Percentiles rank a stretch among this genome's conserved stretches.
phyloP scores from a whole-genome alignment of 495 filamentous ascomycete genomes.

The Penicillium ochrochloron region DNA sequence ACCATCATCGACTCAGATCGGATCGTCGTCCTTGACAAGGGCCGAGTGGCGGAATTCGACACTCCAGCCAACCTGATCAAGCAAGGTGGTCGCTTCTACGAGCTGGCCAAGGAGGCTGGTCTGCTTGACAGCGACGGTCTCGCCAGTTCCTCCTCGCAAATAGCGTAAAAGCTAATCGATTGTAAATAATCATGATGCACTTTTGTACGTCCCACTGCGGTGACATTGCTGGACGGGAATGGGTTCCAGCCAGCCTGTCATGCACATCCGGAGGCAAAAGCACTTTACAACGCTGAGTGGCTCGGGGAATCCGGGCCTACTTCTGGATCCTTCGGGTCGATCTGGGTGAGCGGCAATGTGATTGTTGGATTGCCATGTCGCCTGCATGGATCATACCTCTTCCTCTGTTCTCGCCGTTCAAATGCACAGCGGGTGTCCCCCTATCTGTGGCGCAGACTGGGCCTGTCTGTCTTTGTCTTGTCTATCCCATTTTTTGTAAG shows the following conservation, averaged over 20 bases:
- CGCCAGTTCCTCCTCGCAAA: slow-evolving; percentile 30
- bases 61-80: slow-evolving; percentile 60
- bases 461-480: slow-evolving; percentile 22
- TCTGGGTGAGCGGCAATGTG: slow-evolving; percentile 18
- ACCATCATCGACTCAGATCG: slow-evolving; percentile 93
- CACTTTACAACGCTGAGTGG: slow-evolving; percentile 28
- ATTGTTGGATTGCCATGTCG: slow-evolving; percentile 21
- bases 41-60: slow-evolving; percentile 63
- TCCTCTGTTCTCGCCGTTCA: slow-evolving; percentile 15
- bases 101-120: slow-evolving; percentile 60
- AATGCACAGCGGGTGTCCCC: slow-evolving; percentile 13
- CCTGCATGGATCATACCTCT: slow-evolving; percentile 26
- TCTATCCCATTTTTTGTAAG: slow-evolving; percentile 13
- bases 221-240: not conserved
- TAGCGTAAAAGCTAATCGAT: slow-evolving; percentile 23
- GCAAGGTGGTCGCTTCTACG: slow-evolving; percentile 56
- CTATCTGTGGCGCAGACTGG: slow-evolving; percentile 24
- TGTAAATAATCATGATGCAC: slow-evolving; percentile 22
- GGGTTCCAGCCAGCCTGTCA: slow-evolving; percentile 14
- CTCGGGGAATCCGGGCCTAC: slow-evolving; percentile 28
- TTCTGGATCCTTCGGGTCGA: slow-evolving; percentile 23
- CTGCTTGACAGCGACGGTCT: slow-evolving; percentile 54
- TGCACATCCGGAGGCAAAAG: slow-evolving; percentile 14
- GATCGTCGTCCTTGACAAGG: slow-evolving; percentile 83
- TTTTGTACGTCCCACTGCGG: slow-evolving; percentile 16